A percentile compares a stretch with the other conserved stretches of the same genome.
Evolutionary conservation across 371 early-diverging fungal species (phyloP).

Genomic region (Dipsacomyces acuminosporus): DNA sequence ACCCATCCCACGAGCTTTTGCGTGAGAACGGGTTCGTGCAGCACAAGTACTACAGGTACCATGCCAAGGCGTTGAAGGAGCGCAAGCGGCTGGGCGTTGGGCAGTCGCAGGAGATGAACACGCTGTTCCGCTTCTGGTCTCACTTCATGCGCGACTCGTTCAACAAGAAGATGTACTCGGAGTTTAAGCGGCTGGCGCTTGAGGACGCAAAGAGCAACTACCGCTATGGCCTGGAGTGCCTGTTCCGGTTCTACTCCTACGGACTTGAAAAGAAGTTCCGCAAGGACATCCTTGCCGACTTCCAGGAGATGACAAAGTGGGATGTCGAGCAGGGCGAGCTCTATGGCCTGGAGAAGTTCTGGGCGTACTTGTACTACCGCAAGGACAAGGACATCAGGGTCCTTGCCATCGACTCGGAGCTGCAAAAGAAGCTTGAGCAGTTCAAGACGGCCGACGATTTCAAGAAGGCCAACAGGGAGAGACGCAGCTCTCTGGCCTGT

Average conservation of each 20-base stretch:
- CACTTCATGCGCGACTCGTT: constrained; percentile 95
- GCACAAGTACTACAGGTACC: constrained; percentile 93
- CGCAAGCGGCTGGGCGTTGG: constrained; percentile 89
- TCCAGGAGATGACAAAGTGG: constrained; percentile 71
- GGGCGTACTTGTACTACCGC: constrained; percentile 90
- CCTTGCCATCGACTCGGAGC: constrained; percentile 58
- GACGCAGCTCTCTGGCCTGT: constrained; percentile 25
- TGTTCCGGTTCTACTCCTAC: constrained; percentile 95
- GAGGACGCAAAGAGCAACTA: constrained; percentile 88
- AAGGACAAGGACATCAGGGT: constrained; percentile 70
- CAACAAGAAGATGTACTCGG: constrained; percentile 87
- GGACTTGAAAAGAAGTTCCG: constrained; percentile 89
- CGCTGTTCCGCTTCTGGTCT: constrained; percentile 96
- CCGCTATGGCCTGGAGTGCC: constrained; percentile 92
- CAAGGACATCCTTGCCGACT: constrained; percentile 79
- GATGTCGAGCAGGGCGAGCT: constrained; percentile 68
- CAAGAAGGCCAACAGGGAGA: constrained; percentile 50
- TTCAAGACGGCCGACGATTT: constrained; percentile 73
- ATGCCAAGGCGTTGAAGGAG: constrained; percentile 89
- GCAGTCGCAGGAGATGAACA: constrained; percentile 96
- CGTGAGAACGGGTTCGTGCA: constrained; percentile 93
- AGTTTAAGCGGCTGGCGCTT: constrained; percentile 87
- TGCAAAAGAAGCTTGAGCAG: constrained; percentile 57
- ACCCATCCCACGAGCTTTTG: constrained; percentile 79
- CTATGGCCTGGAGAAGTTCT: constrained; percentile 95